Base-by-base conservation (phyloP, 139 green algal species). In the Picochlorum sp. region DNA sequence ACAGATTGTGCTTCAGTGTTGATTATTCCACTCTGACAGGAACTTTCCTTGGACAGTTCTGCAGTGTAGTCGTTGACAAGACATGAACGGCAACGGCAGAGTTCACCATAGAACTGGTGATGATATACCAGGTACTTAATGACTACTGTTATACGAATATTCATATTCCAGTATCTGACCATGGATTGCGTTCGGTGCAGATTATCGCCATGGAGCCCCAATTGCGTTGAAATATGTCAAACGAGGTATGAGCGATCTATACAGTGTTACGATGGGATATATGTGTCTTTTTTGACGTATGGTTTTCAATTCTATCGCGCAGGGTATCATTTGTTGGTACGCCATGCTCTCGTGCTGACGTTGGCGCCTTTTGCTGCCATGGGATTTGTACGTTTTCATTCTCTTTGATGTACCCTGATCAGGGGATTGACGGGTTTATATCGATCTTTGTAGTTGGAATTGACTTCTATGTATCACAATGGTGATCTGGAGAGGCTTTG, bases 151-250 rank as follows among this genome's bases (percentile, higher is more conserved):
- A 54, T 54, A 54, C 0, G n/a, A 8, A 20, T 54, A 21, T 54
- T 54, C n/a, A 54, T 10, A 26, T 0, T 7, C 2, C 18, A 9
- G 47, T 24, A 21, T 54, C 47, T 54, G 6, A 18, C 15, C n/a
- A 20, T 21, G 11, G 47, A 3, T 4, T 54, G 34, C 34, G 10
- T 54, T 41, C 0, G 6, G 6, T 65, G 76, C 66, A 85, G 78
- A 85, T 51, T 85, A 83, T 38, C 68, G 77, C 20, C 66, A 76
- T 45, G 65, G 74, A 30, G 64, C 49, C 1, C 70, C 71, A 44
- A 62, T 97, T 4, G 86, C 78, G 0, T 61, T 96, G 1, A 96
- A 95, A 50, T 92, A 97, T 68, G 91, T 97, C 50, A 91, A 88
- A 60, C 79, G 87, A 10, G 60, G 67, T 64, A 50, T 34, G 55